phyloP scores from a whole-genome alignment of 768 basidiomycete genomes.

The Pleurotus cornucopiae region DNA sequence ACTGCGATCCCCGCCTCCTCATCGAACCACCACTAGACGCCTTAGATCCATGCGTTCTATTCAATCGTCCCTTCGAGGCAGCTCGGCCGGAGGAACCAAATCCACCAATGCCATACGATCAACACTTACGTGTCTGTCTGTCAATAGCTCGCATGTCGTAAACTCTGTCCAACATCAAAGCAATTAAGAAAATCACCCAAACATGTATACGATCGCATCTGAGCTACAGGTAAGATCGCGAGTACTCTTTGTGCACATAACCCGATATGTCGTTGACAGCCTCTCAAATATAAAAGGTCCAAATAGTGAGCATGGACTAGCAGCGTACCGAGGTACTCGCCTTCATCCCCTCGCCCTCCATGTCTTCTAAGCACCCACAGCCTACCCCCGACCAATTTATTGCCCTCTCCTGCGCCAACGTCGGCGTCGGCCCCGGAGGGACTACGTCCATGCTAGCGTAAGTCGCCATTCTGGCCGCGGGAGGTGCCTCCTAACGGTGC shows the following conservation, averaged over 20 bases:
- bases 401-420: constrained; percentile 60
- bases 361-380: constrained; percentile 27
- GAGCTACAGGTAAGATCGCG: constrained; percentile 7
- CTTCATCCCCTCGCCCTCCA: constrained; percentile 16
- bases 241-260: neutral
- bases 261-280: constrained; percentile 2
- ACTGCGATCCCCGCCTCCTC: constrained; percentile 1
- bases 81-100: neutral
- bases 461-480: constrained; percentile 20
- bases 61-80: constrained; percentile 1
- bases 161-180: constrained; percentile 17
- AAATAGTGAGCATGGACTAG: neutral
- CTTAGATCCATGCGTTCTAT: neutral
- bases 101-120: constrained; percentile 1
- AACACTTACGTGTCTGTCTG: constrained; percentile 1
- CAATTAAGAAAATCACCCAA: constrained; percentile 20
- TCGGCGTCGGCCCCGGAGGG: constrained; percentile 80
- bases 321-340: constrained; percentile 6
- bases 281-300: neutral
- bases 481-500: neutral
- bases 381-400: constrained; percentile 43
- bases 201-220: constrained; percentile 26
- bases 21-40: neutral
- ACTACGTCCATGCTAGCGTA: constrained; percentile 83
- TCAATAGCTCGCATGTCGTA: constrained; percentile 10